A percentile compares a stretch with the other conserved stretches of the same genome.
Evolutionary conservation across 208 protist species (phyloP).

Genomic region (Trypanosoma rangeli): DNA sequence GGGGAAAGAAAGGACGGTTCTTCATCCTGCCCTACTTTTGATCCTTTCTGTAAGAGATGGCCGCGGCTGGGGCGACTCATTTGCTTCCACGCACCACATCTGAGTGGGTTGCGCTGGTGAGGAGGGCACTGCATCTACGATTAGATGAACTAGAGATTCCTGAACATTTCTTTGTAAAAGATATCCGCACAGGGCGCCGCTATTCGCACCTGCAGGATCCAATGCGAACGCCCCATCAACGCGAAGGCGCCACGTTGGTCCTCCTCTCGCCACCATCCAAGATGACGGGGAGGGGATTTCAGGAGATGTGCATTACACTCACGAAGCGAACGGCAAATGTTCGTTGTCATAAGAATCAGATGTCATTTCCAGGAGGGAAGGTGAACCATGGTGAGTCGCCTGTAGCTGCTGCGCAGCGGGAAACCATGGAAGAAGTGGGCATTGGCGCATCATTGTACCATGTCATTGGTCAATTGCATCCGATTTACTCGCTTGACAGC

Average conservation of each 20-base stretch:
- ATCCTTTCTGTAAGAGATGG: neutral
- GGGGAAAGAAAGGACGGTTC: neutral
- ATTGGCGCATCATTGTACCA: conserved; percentile 47
- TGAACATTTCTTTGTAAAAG: conserved; percentile 65
- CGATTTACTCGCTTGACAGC: conserved; percentile 37
- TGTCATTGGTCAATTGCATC: conserved; percentile 52
- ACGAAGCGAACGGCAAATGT: conserved; percentile 70
- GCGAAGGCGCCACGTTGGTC: conserved; percentile 58
- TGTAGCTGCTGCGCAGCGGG: conserved; percentile 60
- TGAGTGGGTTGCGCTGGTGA: conserved; percentile 59
- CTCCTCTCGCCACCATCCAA: conserved; percentile 55
- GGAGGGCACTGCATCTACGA: conserved; percentile 37
- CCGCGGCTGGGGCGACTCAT: neutral
- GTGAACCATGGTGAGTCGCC: conserved; percentile 57
- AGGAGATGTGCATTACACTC: conserved; percentile 87
- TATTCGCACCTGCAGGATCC: conserved; percentile 41
- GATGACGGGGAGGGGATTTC: conserved; percentile 29
- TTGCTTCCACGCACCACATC: conserved; percentile 49
- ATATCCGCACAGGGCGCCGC: conserved; percentile 13
- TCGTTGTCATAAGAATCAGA: conserved; percentile 65
- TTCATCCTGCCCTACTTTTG: neutral
- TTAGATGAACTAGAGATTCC: conserved; percentile 48
- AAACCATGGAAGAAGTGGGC: conserved; percentile 78
- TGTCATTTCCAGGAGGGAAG: conserved; percentile 82
- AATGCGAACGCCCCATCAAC: neutral